phyloP scores from a whole-genome alignment of 2,329 filamentous ascomycete species.

The Epicoccum sorghinum region DNA sequence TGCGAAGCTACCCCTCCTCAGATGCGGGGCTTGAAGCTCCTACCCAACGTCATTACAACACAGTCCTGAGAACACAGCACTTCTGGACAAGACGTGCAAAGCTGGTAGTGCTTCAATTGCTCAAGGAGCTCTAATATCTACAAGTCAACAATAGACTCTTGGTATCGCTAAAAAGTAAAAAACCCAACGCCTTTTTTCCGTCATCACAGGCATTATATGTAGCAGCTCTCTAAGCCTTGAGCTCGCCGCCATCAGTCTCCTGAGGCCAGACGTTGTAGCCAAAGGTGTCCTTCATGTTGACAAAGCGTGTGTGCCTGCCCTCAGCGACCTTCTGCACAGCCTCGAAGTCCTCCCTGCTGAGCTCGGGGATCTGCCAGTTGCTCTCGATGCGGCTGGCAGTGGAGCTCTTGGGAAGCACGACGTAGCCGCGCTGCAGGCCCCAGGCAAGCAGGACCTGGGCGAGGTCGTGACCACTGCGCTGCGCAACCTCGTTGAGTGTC shows the following conservation, averaged over 20 bases:
- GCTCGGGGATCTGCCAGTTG: constrained; percentile 68
- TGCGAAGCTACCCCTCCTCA: no score
- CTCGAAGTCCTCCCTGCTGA: constrained; percentile 61
- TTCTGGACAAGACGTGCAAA: not conserved
- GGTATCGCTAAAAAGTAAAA: constrained; percentile 32
- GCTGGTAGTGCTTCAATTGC: constrained; percentile 10
- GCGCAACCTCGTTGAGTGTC: constrained; percentile 68
- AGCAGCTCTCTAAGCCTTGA: constrained; percentile 25
- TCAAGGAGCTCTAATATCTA: constrained; percentile 14
- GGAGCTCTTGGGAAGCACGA: constrained; percentile 51
- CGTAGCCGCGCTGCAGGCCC: constrained; percentile 75
- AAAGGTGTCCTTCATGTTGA: constrained; percentile 84
- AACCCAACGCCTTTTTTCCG: constrained; percentile 6
- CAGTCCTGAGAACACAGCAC: not conserved
- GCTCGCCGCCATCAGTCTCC: constrained; percentile 42
- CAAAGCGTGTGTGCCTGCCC: constrained; percentile 72
- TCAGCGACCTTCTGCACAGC: constrained; percentile 68
- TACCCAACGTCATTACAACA: no score
- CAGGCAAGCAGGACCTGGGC: constrained; percentile 85
- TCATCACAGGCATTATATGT: not conserved
- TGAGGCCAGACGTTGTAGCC: constrained; percentile 69
- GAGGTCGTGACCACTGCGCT: constrained; percentile 76
- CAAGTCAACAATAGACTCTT: constrained; percentile 24
- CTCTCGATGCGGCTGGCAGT: constrained; percentile 54
- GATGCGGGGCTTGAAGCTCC: no score